A percentile compares a stretch with the other conserved stretches of the same genome.
Evolutionary conservation across 805 yeast species (phyloP).

Genomic region (Spathaspora sp.): DNA sequence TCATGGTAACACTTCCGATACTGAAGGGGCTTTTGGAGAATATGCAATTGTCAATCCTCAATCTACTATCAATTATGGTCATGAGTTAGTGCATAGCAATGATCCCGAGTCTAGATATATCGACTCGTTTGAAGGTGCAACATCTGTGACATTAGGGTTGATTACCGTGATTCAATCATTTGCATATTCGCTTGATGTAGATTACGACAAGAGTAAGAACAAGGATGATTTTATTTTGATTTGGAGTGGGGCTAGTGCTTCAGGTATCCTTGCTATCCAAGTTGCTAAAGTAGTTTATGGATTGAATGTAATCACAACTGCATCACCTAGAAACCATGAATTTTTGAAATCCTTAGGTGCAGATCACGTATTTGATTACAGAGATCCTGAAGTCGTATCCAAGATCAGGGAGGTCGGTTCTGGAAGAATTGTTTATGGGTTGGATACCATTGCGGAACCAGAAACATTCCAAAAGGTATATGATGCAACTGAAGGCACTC

Average conservation of each 20-base stretch:
- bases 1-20: constrained; percentile 50
- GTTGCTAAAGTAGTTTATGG: constrained; percentile 28
- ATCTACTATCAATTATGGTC: constrained; percentile 29
- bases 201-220: constrained; percentile 12
- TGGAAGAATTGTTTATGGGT: constrained; percentile 20
- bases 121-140: constrained; percentile 58
- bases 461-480: constrained; percentile 22
- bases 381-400: constrained; percentile 18
- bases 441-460: constrained; percentile 22
- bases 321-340: constrained; percentile 21
- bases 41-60: constrained; percentile 40
- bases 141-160: constrained; percentile 52
- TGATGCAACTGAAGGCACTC: constrained; percentile 24
- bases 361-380: constrained; percentile 26
- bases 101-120: constrained; percentile 28
- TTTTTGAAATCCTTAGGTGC: constrained; percentile 26
- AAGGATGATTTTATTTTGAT: constrained; percentile 18
- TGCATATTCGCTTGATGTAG: constrained; percentile 27
- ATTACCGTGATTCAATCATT: constrained; percentile 47
- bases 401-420: constrained; percentile 17
- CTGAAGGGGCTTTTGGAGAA: constrained; percentile 59
- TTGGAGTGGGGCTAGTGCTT: constrained; percentile 38
- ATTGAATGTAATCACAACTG: constrained; percentile 25
- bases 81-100: neutral
- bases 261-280: constrained; percentile 31